These are phyloP conservation scores for Aphanomyces cochlioides DNA, from an alignment of 352 stramenopile genomes.

Conservation along the genomic window DNA sequence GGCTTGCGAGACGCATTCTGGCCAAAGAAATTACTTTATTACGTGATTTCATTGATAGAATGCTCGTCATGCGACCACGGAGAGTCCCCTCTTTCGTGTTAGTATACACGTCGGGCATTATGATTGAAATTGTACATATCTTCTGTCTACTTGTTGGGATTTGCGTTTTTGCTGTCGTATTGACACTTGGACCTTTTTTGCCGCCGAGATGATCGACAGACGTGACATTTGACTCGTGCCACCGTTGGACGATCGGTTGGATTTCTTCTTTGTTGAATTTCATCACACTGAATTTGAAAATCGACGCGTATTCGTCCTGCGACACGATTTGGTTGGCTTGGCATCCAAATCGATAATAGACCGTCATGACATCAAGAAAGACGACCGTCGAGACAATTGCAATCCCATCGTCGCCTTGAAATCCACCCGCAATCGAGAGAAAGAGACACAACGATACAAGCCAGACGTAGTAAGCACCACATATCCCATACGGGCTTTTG, in stretches of 20 bases:
- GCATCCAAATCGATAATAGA: background rate
- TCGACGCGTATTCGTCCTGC: constrained; percentile 8
- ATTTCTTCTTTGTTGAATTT: constrained; percentile 14
- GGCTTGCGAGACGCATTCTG: no score
- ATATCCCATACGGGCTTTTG: constrained; percentile 13
- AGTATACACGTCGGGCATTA: no score
- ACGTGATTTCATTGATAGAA: no score
- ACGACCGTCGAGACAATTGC: background rate
- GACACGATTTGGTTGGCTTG: constrained; percentile 1
- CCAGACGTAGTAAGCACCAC: background rate
- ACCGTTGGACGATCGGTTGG: background rate
- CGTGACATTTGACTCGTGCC: no score
- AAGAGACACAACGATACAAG: background rate
- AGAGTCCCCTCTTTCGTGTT: no score
- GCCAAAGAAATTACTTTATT: no score
- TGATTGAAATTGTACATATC: no score
- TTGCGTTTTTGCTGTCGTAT: no score
- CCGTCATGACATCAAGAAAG: background rate
- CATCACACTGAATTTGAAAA: constrained; percentile 11
- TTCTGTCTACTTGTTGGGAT: no score
- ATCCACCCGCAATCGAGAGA: constrained; percentile 14
- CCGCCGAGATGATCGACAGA: no score
- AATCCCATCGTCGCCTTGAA: constrained; percentile 15
- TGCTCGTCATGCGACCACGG: no score
- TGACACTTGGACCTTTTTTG: no score